Evolutionary conservation across 1,284 basidiomycete genomes (phyloP), one percentile per base, ranked within the genome.

Genomic region (Mycena citricolor): DNA sequence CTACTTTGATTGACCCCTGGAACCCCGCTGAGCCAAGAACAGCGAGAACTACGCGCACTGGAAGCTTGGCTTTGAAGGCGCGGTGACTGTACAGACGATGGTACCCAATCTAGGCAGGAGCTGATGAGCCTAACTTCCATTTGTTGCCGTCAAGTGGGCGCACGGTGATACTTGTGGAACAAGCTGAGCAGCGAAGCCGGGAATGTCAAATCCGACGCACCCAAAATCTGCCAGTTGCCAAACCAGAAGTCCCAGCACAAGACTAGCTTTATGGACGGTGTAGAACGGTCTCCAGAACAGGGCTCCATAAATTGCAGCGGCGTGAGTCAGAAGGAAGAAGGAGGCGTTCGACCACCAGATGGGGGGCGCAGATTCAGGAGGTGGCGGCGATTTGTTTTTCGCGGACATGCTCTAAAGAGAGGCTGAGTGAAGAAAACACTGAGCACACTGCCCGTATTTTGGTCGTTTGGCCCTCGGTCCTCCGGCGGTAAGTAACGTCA

Each of bases 181-280:
- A 13, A 32, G 21, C 26, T n/a, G 24, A 32, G 34, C 16, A 23
- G 23, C 39, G 20, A 30, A 40, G 20, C 19, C 46, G 25, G n/a
- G 21, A 14, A 29, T 28, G 44, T 26, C 25, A 24, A 28, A 17
- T 13, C 24, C 31, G 21, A 57, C 61, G 35, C 55, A 82, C 85
- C 83, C 83, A 60, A 87, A 83, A 37, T 76, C 77, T 8, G 83
- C 79, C n/a, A 82, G 56, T 57, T 89, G 86, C 83, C 83, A 88
- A 8, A 76, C 65, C 2, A 76, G 44, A 43, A 86, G 67, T 14
- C 73, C 73, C 11, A 88, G 59, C 10, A 76, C 39, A 2, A 81
- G 59, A 2, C 78, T 85, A 7, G 68, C 58, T 30, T 61, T 58
- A 5, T 73, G 67, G 6, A 81, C 66, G 2, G 60, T 54, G 37